Evolutionary conservation across 139 green algal genomes (phyloP).

Genomic region (Coccomyxa sp.): DNA sequence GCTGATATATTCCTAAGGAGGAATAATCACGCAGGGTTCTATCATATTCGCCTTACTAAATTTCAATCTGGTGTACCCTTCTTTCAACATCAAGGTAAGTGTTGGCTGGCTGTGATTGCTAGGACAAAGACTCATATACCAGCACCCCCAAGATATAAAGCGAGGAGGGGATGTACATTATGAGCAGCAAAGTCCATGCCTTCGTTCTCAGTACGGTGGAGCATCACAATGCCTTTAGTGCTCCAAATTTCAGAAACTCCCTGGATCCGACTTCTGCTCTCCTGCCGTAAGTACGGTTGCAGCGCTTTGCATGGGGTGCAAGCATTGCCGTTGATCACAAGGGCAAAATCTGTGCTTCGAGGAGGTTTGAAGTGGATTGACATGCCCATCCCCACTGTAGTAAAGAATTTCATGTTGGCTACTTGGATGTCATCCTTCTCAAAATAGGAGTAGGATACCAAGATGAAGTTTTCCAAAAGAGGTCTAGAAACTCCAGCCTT

Average conservation of each 20-base stretch:
- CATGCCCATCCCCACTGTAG: constrained; percentile 50
- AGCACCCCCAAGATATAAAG: not conserved
- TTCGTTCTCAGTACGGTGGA: constrained; percentile 56
- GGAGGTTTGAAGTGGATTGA: constrained; percentile 3
- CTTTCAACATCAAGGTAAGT: no score
- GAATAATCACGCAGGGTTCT: not conserved
- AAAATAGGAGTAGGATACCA: constrained; percentile 66
- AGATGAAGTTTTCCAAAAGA: constrained; percentile 8
- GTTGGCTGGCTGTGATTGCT: not conserved
- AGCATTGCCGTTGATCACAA: constrained; percentile 45
- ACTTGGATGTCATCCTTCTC: constrained; percentile 64
- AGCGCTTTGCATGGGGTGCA: constrained; percentile 53
- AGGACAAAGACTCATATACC: not conserved
- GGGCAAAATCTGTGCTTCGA: constrained; percentile 29
- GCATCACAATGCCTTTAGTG: constrained; percentile 27
- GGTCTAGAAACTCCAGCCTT: no score
- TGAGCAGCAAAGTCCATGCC: constrained; percentile 78
- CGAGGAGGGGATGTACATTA: constrained; percentile 36
- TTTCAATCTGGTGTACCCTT: no score
- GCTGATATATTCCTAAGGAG: not conserved
- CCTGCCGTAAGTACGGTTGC: not conserved
- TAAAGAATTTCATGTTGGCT: constrained; percentile 66
- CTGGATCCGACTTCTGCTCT: not conserved
- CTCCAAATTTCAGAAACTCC: constrained; percentile 1
- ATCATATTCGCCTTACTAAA: no score